These are phyloP conservation scores for Pseudopyricularia javanii DNA, from an alignment of 2,329 filamentous ascomycete species.

Conservation along the genomic window DNA sequence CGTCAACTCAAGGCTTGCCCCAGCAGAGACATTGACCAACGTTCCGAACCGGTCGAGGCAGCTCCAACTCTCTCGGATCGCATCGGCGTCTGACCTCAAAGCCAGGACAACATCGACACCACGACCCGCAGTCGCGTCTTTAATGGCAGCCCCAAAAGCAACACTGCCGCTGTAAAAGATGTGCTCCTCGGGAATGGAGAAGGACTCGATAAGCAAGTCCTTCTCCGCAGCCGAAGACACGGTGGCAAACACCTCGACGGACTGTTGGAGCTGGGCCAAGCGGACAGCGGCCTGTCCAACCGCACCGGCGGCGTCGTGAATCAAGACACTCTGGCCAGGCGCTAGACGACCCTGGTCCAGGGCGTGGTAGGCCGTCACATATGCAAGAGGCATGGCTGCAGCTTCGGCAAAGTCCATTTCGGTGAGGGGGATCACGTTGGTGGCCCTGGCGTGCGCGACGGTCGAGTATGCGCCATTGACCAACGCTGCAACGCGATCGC, in stretches of 20 bases:
- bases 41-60: slow-evolving; percentile 19
- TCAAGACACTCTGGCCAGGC: slow-evolving; percentile 17
- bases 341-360: slow-evolving; percentile 9
- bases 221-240: slow-evolving; percentile 16
- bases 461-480: slow-evolving; percentile 3
- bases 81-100: slow-evolving; percentile 16
- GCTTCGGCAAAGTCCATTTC: slow-evolving; percentile 14
- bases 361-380: slow-evolving; percentile 12
- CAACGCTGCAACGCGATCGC: slow-evolving; percentile 17
- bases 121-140: slow-evolving; percentile 10
- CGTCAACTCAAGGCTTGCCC: slow-evolving; percentile 26
- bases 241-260: slow-evolving; percentile 15
- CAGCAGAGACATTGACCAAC: slow-evolving; percentile 19
- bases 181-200: slow-evolving; percentile 13
- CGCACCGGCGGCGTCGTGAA: slow-evolving; percentile 27
- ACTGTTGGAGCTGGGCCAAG: slow-evolving; percentile 4
- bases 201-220: slow-evolving; percentile 12
- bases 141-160: slow-evolving; percentile 14
- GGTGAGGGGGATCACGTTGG: slow-evolving; percentile 12
- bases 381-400: slow-evolving; percentile 14
- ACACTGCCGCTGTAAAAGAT: slow-evolving; percentile 17
- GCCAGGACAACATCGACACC: slow-evolving; percentile 19
- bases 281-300: slow-evolving; percentile 12
- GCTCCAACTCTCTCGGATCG: slow-evolving; percentile 15
- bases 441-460: background rate